Evolutionary conservation across 2,329 filamentous ascomycete species (phyloP), one percentile per base, ranked within the genome.

Genomic region (Paraphoma sp.): DNA sequence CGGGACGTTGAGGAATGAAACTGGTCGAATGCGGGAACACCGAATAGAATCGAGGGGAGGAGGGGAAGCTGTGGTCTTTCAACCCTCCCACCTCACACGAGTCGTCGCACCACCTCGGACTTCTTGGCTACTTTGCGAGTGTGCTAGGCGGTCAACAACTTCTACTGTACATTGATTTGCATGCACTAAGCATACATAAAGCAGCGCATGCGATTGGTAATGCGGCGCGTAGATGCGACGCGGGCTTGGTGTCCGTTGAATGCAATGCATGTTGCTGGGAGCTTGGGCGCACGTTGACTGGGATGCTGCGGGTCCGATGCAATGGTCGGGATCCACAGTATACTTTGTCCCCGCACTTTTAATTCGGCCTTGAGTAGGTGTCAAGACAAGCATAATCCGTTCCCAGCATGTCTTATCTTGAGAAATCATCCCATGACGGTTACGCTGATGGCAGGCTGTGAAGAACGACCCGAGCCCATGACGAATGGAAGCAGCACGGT

Each of bases 261-360:
- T 28, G 33, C 33, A 29, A 16, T 46, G 54, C 56, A 53, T 54
- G 54, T 46, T 51, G 38, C 50, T 53, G 49, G 52, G 56, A 62
- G 56, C 56, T 59, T 44, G 51, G 55, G 45, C 23, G 36, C 53
- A 53, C 48, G 16, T 30, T 48, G 48, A 53, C 54, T 33, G 51
- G 59, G 42, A 45, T 51, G 46, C 16, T 48, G 44, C 23, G 16
- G 30, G 36, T 48, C 56, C 59, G 51, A 53, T 56, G 53, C 59
- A 62, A 59, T 59, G 59, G 59, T 48, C 40, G 51, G 23, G 52
- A 44, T 50, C 55, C 48, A 57, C 58, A 30, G 29, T 36, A 23
- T 30, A 49, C 45, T 53, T 45, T 52, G 47, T 59, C 59, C 59
- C 59, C 59, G 59, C 59, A 62, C 59, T 62, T 57, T 59, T 54